Conservation (phyloP, 164 flowering plant species). For the Warburgia ugandensis region DNA sequence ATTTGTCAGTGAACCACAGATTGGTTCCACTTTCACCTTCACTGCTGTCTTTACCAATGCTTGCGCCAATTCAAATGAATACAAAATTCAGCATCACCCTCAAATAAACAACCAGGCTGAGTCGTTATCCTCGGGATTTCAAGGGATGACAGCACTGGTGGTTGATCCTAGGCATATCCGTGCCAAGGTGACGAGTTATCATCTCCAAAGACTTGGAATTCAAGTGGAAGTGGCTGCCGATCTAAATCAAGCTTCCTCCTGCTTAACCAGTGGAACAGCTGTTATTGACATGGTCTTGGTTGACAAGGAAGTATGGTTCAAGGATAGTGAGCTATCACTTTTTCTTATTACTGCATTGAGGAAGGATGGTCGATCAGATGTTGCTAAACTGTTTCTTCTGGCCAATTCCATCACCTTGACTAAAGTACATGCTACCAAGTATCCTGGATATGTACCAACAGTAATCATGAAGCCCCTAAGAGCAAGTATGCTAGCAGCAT, state of each 20-base stretch:
- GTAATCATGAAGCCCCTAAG: slow-evolving; percentile 78
- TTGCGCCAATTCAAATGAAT: slow-evolving; percentile 25
- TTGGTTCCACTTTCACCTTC: slow-evolving; percentile 87
- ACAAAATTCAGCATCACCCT: slow-evolving; percentile 20
- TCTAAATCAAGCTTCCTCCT: slow-evolving; percentile 29
- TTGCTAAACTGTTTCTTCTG: slow-evolving; percentile 59
- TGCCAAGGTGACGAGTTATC: slow-evolving; percentile 71
- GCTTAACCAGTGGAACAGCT: slow-evolving; percentile 20
- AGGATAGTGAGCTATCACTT: slow-evolving; percentile 21
- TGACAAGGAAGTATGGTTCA: slow-evolving; percentile 77
- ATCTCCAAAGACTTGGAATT: slow-evolving; percentile 82
- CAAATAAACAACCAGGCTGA: slow-evolving; percentile 30
- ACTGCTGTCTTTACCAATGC: slow-evolving; percentile 63
- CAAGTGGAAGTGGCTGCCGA: slow-evolving; percentile 47
- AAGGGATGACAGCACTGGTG: slow-evolving; percentile 63
- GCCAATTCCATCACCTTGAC: slow-evolving; percentile 37
- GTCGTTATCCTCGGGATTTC: slow-evolving; percentile 40
- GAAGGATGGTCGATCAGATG: slow-evolving; percentile 15
- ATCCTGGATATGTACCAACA: slow-evolving; percentile 25
- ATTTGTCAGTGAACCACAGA: slow-evolving; percentile 61
- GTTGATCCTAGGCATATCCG: slow-evolving; percentile 63
- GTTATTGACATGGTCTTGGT: slow-evolving; percentile 47
- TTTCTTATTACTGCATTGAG: slow-evolving; percentile 28
- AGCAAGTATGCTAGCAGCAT: slow-evolving; percentile 76
- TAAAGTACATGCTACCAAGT: slow-evolving; percentile 13